phyloP scores from a whole-genome alignment of 768 basidiomycete genomes.

The Guyanaporus albipodus region DNA sequence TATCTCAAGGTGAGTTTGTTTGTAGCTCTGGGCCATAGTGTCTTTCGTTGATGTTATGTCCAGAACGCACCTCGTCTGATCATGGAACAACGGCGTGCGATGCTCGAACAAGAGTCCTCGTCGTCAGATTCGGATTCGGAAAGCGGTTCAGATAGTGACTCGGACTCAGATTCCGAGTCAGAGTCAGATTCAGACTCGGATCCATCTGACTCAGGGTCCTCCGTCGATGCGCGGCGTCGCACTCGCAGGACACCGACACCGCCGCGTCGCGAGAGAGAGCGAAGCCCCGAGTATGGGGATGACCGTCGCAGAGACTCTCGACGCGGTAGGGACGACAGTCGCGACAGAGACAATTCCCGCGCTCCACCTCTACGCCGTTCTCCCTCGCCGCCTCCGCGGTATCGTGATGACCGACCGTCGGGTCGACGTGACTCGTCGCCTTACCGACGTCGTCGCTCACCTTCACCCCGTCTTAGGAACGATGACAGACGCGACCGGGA shows the following conservation, averaged over 20 bases:
- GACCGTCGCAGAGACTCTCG: constrained; percentile 18
- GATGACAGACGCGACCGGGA: constrained; percentile 17
- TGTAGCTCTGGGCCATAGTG: not conserved
- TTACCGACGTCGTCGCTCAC: constrained; percentile 19
- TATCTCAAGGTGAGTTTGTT: constrained; percentile 72
- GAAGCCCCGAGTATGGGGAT: constrained; percentile 17
- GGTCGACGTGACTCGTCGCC: constrained; percentile 26
- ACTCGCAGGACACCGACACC: constrained; percentile 33
- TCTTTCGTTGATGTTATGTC: constrained; percentile 3
- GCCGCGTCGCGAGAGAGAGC: constrained; percentile 26
- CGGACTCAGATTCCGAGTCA: constrained; percentile 35
- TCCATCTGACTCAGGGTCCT: constrained; percentile 36
- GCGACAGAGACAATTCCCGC: constrained; percentile 32
- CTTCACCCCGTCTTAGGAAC: constrained; percentile 21
- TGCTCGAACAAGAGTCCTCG: constrained; percentile 65
- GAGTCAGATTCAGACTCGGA: constrained; percentile 39
- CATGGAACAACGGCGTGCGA: constrained; percentile 89
- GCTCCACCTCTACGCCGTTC: constrained; percentile 30
- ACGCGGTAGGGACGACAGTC: constrained; percentile 17
- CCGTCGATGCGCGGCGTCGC: constrained; percentile 30
- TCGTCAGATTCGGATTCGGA: constrained; percentile 40
- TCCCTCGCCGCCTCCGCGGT: constrained; percentile 27
- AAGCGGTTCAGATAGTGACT: constrained; percentile 26
- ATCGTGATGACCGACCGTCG: constrained; percentile 20
- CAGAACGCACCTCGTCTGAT: constrained; percentile 91